Conservation (phyloP, 176 grass and related monocot genomes). For the Triticum dicoccoides region DNA sequence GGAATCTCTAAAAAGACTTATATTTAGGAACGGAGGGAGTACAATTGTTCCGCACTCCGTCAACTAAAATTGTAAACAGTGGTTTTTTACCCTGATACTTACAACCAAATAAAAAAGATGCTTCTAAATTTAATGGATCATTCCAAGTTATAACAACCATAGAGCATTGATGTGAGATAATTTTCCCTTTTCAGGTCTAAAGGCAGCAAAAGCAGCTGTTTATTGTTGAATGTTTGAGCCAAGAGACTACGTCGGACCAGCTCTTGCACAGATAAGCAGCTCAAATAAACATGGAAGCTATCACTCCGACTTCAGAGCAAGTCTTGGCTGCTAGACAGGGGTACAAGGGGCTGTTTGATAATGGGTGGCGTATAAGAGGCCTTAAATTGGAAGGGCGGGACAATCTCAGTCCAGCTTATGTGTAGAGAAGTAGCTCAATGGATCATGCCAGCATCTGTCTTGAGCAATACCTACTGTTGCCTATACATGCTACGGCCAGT, state of each 20-base stretch:
- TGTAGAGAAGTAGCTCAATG: background rate
- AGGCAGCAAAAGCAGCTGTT: background rate
- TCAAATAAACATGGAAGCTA: background rate
- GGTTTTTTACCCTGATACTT: background rate
- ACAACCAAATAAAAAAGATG: background rate
- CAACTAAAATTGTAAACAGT: background rate
- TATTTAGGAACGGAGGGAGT: no score
- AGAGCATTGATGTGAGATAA: background rate
- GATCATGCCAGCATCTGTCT: background rate
- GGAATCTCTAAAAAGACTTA: no score
- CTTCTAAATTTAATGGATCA: background rate
- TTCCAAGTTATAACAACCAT: background rate
- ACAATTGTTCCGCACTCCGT: background rate
- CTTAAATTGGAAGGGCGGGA: background rate
- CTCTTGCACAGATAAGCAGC: constrained; percentile 8
- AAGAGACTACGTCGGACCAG: background rate
- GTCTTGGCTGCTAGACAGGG: background rate
- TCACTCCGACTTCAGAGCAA: background rate
- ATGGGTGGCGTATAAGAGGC: background rate
- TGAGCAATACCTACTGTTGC: background rate
- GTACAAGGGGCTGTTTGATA: background rate
- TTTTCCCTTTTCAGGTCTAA: background rate
- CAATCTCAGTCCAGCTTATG: background rate
- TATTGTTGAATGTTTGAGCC: background rate
- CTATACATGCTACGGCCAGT: background rate